phyloP scores from a whole-genome alignment of 176 grass and related monocot genomes.

The Oryza coarctata region DNA sequence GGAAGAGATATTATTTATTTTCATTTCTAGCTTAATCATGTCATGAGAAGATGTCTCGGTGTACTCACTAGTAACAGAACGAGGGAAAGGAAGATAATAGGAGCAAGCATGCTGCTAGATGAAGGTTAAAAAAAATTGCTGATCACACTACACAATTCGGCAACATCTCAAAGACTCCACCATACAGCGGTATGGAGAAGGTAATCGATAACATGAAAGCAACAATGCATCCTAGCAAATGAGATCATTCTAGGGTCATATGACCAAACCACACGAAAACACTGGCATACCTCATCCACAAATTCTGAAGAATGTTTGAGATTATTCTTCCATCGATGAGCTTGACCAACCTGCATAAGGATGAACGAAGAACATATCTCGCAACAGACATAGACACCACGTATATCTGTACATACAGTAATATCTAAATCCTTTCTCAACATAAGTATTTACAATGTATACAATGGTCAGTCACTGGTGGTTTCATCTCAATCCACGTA shows the following conservation, averaged over 20 bases:
- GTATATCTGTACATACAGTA: not conserved
- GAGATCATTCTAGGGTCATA: not conserved
- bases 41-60: too few species aligned
- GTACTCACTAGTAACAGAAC: too few species aligned
- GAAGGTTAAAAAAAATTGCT: not conserved
- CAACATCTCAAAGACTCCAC: not conserved
- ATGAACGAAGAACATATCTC: not conserved
- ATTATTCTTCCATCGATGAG: not conserved
- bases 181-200: not conserved
- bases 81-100: not conserved
- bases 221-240: conserved; percentile 1
- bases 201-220: not conserved
- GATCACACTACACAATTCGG: not conserved
- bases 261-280: not conserved
- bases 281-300: not conserved
- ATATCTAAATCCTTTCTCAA: not conserved
- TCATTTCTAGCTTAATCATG: not conserved
- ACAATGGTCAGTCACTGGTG: not conserved
- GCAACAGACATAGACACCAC: not conserved
- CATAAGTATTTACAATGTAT: not conserved
- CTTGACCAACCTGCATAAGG: not conserved
- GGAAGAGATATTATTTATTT: not conserved
- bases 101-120: not conserved
- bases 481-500: too few species aligned
- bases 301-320: not conserved